Evolutionary conservation across 2,329 filamentous ascomycete species (phyloP).

Genomic region (Tricladium varicosporioides): DNA sequence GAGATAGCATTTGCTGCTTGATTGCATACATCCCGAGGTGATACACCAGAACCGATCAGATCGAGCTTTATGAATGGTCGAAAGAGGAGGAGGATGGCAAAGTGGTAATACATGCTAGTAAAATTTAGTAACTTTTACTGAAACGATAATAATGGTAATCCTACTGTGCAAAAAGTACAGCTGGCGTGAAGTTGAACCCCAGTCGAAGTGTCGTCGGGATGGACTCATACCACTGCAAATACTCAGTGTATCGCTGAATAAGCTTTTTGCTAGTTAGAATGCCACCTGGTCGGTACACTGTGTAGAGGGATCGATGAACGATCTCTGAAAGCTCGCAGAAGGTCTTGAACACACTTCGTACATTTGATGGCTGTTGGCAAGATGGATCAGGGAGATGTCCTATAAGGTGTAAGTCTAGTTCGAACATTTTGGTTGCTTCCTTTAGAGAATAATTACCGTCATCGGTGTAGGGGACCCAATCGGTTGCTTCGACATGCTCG

Average conservation of each 20-base stretch:
- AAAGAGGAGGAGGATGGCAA: conserved; percentile 70
- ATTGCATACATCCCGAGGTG: conserved; percentile 29
- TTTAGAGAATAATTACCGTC: conserved; percentile 22
- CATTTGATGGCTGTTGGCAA: conserved; percentile 64
- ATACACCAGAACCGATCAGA: conserved; percentile 26
- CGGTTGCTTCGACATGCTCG: conserved; percentile 58
- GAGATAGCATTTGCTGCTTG: conserved; percentile 37
- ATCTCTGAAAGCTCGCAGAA: conserved; percentile 73
- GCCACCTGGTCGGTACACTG: conserved; percentile 68
- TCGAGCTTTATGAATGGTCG: conserved; percentile 52
- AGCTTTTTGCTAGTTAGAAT: conserved; percentile 63
- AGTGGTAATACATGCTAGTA: conserved; percentile 67
- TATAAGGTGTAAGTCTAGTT: conserved; percentile 10
- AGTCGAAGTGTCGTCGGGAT: conserved; percentile 64
- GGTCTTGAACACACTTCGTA: conserved; percentile 65
- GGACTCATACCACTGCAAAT: conserved; percentile 68
- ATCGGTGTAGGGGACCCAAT: conserved; percentile 38
- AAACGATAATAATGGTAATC: conserved; percentile 40
- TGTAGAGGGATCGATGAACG: conserved; percentile 57
- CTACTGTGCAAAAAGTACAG: conserved; percentile 73
- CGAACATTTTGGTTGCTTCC: neutral
- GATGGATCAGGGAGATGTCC: conserved; percentile 51
- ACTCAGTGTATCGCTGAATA: conserved; percentile 63
- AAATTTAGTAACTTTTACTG: too few relatives aligned
- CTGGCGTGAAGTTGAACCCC: conserved; percentile 68